These are phyloP conservation scores for Lasiosphaeria ovina DNA, from an alignment of 495 filamentous ascomycete species.

Conservation along the genomic window DNA sequence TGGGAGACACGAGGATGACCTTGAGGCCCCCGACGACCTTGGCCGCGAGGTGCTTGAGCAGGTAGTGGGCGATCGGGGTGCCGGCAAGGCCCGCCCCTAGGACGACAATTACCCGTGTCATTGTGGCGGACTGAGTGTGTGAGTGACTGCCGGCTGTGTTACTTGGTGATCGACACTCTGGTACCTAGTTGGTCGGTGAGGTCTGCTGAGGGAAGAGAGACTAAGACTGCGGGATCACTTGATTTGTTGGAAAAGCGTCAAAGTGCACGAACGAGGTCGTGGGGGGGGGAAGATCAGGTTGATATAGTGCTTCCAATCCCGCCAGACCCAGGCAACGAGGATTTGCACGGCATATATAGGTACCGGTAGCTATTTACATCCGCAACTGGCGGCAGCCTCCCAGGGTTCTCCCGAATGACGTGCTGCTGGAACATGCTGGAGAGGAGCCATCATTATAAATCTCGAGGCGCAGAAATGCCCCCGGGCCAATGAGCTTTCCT, in stretches of 20 bases:
- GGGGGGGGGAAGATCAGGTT: neutral
- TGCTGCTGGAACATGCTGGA: no score
- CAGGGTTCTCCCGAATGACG: no score
- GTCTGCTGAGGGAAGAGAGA: no score
- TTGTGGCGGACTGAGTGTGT: slow-evolving; percentile 11
- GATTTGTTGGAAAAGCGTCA: slow-evolving; percentile 1
- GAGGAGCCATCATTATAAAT: no score
- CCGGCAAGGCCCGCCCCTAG: slow-evolving; percentile 64
- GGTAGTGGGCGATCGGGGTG: slow-evolving; percentile 56
- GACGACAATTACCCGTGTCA: slow-evolving; percentile 57
- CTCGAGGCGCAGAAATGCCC: no score
- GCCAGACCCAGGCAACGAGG: neutral
- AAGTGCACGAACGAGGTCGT: neutral
- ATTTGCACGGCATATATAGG: neutral
- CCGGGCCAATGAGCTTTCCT: no score
- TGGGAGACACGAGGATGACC: slow-evolving; percentile 57
- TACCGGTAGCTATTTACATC: no score
- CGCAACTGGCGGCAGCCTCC: no score
- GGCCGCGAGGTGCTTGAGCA: slow-evolving; percentile 49
- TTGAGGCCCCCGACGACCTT: slow-evolving; percentile 36
- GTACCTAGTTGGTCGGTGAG: no score
- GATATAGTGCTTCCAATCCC: neutral
- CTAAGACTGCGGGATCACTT: neutral
- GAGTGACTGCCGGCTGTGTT: no score
- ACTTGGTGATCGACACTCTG: no score